A percentile compares a stretch with the other conserved stretches of the same genome.
phyloP scores from a whole-genome alignment of 768 basidiomycete species.

The Lactarius akahatsu region DNA sequence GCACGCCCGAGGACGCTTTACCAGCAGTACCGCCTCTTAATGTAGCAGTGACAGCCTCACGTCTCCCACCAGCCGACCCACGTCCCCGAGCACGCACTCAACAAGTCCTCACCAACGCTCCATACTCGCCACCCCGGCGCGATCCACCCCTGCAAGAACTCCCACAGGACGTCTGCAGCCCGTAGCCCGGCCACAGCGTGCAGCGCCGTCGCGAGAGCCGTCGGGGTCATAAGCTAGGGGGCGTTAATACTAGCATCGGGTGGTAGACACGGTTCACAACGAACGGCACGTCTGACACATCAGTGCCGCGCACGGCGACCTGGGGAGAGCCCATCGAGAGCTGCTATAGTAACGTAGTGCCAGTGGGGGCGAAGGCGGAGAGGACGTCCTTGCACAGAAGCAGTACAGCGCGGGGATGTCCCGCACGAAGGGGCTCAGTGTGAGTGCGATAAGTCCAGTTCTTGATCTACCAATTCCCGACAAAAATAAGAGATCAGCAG shows the following conservation, averaged over 20 bases:
- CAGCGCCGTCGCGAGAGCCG: not conserved
- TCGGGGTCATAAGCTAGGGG: too few species aligned
- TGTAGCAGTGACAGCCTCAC: too few species aligned
- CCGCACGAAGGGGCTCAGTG: slow-evolving; percentile 23
- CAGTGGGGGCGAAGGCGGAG: not conserved
- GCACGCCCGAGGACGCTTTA: too few species aligned
- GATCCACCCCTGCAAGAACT: slow-evolving; percentile 34
- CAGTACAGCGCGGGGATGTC: slow-evolving; percentile 26
- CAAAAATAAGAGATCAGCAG: not conserved
- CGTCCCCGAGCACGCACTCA: not conserved
- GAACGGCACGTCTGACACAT: not conserved
- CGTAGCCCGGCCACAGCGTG: slow-evolving; percentile 19
- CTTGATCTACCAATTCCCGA: not conserved
- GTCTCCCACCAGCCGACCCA: too few species aligned
- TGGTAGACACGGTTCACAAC: slow-evolving; percentile 10
- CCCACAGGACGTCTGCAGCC: slow-evolving; percentile 35
- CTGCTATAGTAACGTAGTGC: not conserved
- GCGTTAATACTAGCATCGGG: not conserved
- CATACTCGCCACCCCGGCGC: slow-evolving; percentile 24
- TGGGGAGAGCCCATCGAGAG: slow-evolving; percentile 24
- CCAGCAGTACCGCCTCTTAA: too few species aligned
- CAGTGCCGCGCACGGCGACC: too few species aligned
- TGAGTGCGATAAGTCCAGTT: not conserved
- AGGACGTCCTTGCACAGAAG: slow-evolving; percentile 27
- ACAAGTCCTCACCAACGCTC: slow-evolving; percentile 19